A percentile compares a stretch with the other conserved stretches of the same genome.
These are phyloP conservation scores for Kwoniella bestiolae DNA, from an alignment of 768 basidiomycete species.

Conservation along the genomic window DNA sequence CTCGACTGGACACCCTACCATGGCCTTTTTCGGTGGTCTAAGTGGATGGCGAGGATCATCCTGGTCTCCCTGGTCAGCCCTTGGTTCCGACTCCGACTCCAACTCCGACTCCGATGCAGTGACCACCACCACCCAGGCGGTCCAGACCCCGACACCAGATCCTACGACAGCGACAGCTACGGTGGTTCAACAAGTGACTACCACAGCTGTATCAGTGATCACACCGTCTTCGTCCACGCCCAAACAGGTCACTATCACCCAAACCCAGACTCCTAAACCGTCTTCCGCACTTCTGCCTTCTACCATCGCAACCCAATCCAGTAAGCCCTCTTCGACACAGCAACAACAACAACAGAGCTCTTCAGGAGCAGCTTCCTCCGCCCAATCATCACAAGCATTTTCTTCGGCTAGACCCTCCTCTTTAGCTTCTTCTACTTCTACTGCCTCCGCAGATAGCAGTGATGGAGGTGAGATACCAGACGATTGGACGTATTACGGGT, in stretches of 20 bases:
- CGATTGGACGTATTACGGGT: constrained; percentile 8
- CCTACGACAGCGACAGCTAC: constrained; percentile 3
- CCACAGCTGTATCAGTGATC: neutral
- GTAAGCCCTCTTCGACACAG: neutral
- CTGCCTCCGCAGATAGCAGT: neutral
- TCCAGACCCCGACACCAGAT: neutral
- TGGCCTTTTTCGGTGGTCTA: constrained; percentile 15
- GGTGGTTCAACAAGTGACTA: neutral
- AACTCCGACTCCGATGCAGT: neutral
- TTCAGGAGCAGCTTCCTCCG: neutral
- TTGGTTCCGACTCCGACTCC: neutral
- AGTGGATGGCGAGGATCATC: constrained; percentile 12
- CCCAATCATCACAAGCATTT: neutral
- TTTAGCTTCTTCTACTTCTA: neutral
- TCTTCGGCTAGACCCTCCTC: neutral
- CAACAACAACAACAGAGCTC: neutral
- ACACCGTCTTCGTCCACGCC: neutral
- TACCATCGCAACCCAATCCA: neutral
- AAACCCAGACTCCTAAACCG: neutral
- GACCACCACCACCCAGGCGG: neutral
- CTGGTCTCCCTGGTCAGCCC: constrained; percentile 6
- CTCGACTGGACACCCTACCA: neutral
- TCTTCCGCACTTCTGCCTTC: neutral
- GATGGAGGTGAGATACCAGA: neutral
- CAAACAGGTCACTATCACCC: neutral